phyloP scores from a whole-genome alignment of 2,329 filamentous ascomycete species.

The Pseudogymnoascus sp. region DNA sequence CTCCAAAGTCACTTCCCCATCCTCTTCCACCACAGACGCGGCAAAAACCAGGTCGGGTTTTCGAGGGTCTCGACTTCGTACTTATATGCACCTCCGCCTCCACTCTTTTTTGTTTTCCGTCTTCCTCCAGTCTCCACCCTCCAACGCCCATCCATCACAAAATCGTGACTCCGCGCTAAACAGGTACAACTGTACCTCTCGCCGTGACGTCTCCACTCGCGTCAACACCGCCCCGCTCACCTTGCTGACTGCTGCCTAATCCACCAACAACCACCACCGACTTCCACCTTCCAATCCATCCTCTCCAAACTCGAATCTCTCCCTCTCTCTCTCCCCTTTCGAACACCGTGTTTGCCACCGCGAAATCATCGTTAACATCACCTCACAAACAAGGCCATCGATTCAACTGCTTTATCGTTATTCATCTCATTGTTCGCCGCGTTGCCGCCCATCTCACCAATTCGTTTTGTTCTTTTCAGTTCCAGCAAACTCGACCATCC shows the following conservation, averaged over 20 bases:
- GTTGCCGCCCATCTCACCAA: neutral
- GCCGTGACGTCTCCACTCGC: constrained; percentile 1
- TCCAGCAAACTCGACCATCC: neutral
- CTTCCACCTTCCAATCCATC: neutral
- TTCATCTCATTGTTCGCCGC: neutral
- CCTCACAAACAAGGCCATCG: neutral
- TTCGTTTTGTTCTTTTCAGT: neutral
- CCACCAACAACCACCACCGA: neutral
- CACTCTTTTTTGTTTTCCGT: neutral
- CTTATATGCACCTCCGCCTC: neutral
- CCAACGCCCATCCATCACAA: neutral
- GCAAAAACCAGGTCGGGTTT: neutral
- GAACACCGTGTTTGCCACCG: neutral
- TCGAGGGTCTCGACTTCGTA: neutral
- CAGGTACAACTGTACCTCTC: neutral
- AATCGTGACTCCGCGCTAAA: neutral
- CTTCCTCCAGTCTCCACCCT: neutral
- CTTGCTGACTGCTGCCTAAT: constrained; percentile 4
- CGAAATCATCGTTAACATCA: neutral
- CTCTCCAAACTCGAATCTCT: neutral
- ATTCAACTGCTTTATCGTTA: neutral
- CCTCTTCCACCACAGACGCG: neutral
- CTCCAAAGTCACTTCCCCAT: neutral
- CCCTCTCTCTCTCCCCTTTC: neutral
- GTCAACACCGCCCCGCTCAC: neutral